Percentiles rank a stretch among this genome's conserved stretches.
These are phyloP conservation scores for Drechslerella stenobrocha DNA, from an alignment of 2,329 filamentous ascomycete genomes.

Conservation along the genomic window DNA sequence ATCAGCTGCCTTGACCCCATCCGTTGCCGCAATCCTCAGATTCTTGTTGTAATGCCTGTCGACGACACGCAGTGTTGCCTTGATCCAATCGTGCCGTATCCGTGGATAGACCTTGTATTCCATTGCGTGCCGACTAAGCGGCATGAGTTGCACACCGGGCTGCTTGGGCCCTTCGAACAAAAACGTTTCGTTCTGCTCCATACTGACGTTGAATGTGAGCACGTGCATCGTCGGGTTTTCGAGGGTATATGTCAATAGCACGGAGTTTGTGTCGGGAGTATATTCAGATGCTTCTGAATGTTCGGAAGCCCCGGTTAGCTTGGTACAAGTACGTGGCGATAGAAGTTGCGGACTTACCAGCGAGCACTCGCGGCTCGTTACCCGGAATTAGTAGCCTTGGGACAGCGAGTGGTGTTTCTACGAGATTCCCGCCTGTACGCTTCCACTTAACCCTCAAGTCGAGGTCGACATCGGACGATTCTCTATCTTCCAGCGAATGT, in stretches of 20 bases:
- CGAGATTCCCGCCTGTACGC: conserved; percentile 56
- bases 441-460: conserved; percentile 77
- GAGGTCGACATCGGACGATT: conserved; percentile 73
- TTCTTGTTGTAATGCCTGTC: conserved; percentile 95
- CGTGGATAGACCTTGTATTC: conserved; percentile 74
- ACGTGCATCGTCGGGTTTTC: conserved; percentile 96
- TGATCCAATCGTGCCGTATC: conserved; percentile 65
- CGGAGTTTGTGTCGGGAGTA: conserved; percentile 30
- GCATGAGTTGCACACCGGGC: conserved; percentile 76
- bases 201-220: conserved; percentile 84
- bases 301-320: conserved; percentile 52
- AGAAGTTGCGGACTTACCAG: conserved; percentile 58
- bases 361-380: conserved; percentile 82
- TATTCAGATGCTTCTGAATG: conserved; percentile 30
- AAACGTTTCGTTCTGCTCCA: conserved; percentile 92
- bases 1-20: conserved; percentile 66
- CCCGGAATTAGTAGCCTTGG: conserved; percentile 79
- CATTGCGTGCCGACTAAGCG: conserved; percentile 74
- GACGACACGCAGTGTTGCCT: conserved; percentile 73
- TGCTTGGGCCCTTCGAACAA: conserved; percentile 89
- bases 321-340: conserved; percentile 51
- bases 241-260: conserved; percentile 67
- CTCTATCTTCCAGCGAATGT: conserved; percentile 76
- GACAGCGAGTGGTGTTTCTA: conserved; percentile 72
- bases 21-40: conserved; percentile 76